Evolutionary conservation across 108 stramenopile genomes (phyloP), one percentile per base, ranked within the genome.

Genomic region (Schizochytrium sp.): DNA sequence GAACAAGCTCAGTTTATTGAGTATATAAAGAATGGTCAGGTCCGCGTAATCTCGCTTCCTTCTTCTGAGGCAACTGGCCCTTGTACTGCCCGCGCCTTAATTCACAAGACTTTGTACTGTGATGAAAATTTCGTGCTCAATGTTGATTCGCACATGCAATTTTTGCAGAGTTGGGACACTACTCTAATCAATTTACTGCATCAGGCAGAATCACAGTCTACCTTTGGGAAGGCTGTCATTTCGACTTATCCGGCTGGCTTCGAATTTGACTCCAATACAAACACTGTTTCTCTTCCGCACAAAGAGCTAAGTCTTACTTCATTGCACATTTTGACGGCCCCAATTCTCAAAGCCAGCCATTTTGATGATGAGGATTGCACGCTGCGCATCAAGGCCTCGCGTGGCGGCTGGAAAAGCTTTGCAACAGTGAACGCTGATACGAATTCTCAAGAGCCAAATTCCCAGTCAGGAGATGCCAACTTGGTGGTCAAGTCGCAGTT

Each of bases 91-190:
- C 91, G 97, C 15, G 88, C 90, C 46, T 88, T 95, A 28, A 95
- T 93, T 38, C 95, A 96, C 92, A 69, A 69, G 64, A 89, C 92
- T 46, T 89, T 97, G 55, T 95, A 93, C 87, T 91, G 95, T 38
- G 97, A 93, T 3, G 97, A 98, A 92, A 92, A 95, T 50, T 98
- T 95, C 91, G 60, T 95, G 41, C 89, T 98, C 46, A 96, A 97
- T 91, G 96, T 97, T 87, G 97, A 98, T 91, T 96, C 96, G 47
- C 97, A 98, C 91, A 97, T 95, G 93, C 94, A 94, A 4, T 96
- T 83, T 40, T 1, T 10, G 28, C 10, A 83, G 53, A 28, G 28
- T 53, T 83, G 76, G 76, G 76, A 83, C 53, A 28, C 5, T 13
- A 55, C 15, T 13, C 12, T 83, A 8, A 69, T 69, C 64, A 8